Percentiles rank a stretch among this genome's conserved stretches.
Conservation (phyloP, 192 early-diverging fungal species). For the Martensiomyces pterosporus region DNA sequence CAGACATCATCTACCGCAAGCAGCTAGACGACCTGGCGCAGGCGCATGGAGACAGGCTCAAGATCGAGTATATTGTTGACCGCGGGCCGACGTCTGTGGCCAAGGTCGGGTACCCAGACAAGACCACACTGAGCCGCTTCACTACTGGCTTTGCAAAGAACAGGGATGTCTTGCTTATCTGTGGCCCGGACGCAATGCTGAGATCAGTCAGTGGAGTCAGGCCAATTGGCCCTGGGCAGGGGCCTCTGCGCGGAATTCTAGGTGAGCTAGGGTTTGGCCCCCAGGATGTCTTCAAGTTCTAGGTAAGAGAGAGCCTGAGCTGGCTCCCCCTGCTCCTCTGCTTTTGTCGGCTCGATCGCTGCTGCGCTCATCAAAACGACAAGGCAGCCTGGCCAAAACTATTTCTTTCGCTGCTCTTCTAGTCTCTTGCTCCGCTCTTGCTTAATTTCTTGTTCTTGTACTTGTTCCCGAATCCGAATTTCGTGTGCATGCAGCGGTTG, state of each 20-base stretch:
- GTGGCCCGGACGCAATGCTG: conserved; percentile 64
- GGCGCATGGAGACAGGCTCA: conserved; percentile 40
- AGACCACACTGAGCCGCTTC: conserved; percentile 18
- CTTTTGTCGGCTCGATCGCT: too few species aligned
- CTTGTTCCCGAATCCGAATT: background rate
- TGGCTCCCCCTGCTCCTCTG: too few species aligned
- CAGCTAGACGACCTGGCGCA: conserved; percentile 53
- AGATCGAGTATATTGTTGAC: conserved; percentile 54
- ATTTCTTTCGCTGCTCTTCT: too few species aligned
- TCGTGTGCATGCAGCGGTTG: background rate
- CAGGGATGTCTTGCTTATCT: conserved; percentile 54
- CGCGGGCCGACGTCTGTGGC: conserved; percentile 3
- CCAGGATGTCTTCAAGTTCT: conserved; percentile 61
- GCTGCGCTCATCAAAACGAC: too few species aligned
- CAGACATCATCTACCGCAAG: conserved; percentile 54
- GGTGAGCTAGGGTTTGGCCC: conserved; percentile 51
- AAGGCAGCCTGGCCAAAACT: too few species aligned
- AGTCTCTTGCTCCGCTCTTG: too few species aligned
- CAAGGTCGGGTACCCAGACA: conserved; percentile 10
- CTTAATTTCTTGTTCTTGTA: background rate
- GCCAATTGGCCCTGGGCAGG: conserved; percentile 52
- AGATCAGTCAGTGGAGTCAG: conserved; percentile 52
- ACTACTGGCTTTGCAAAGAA: conserved; percentile 27
- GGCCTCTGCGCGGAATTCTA: conserved; percentile 54
- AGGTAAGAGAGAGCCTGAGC: conserved; percentile 7